These are phyloP conservation scores for Iberis amara DNA, from an alignment of 441 rosid genomes.

Conservation along the genomic window DNA sequence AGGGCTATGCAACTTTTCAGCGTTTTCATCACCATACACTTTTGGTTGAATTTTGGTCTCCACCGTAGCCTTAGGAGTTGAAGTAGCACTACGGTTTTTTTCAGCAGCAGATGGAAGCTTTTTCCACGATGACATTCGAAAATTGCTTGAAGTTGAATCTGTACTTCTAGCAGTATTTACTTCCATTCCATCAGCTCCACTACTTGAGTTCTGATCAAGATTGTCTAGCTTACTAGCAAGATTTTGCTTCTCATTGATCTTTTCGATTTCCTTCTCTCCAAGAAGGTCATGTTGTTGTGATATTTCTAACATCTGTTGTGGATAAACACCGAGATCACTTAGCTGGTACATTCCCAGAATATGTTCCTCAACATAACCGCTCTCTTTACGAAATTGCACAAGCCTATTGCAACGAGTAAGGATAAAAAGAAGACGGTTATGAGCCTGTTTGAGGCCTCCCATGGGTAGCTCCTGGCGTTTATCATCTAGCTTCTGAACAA, in stretches of 20 bases:
- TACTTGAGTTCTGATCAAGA: conserved; percentile 34
- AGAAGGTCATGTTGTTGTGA: conserved; percentile 52
- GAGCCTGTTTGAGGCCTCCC: conserved; percentile 90
- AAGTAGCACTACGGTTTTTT: conserved; percentile 51
- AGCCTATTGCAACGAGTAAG: conserved; percentile 94
- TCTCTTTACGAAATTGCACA: conserved; percentile 93
- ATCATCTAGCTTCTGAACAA: conserved; percentile 84
- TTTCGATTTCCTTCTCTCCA: conserved; percentile 38
- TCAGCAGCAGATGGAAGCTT: conserved; percentile 81
- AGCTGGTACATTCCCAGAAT: conserved; percentile 75
- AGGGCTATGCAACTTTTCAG: conserved; percentile 47
- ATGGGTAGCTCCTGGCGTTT: conserved; percentile 88
- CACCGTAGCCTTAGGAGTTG: conserved; percentile 47
- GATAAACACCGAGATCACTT: conserved; percentile 94
- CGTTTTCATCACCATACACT: conserved; percentile 39
- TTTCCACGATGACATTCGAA: conserved; percentile 94
- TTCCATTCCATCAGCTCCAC: conserved; percentile 42
- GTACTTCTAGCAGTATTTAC: conserved; percentile 64
- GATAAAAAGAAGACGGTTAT: conserved; percentile 86
- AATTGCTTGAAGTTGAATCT: conserved; percentile 71
- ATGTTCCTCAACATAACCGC: conserved; percentile 72
- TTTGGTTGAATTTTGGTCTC: conserved; percentile 42
- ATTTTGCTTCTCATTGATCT: conserved; percentile 33
- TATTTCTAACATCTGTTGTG: conserved; percentile 57
- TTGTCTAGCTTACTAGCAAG: conserved; percentile 34